phyloP scores from a whole-genome alignment of 768 basidiomycete genomes.

The Clathrus columnatus region DNA sequence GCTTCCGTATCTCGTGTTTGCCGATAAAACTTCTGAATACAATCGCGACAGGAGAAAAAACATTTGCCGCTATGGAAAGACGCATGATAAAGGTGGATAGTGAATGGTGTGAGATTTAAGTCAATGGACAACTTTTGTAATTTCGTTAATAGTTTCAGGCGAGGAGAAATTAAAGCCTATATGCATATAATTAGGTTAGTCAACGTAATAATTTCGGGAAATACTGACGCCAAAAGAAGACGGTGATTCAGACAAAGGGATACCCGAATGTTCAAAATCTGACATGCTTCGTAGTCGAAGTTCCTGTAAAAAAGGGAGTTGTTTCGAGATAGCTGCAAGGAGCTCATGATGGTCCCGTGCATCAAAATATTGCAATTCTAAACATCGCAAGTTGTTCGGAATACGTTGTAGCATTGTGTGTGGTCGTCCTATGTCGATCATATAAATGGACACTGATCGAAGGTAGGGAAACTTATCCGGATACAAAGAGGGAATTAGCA shows the following conservation, averaged over 20 bases:
- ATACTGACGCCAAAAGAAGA: neutral
- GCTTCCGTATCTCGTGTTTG: conserved; percentile 1
- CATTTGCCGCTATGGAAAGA: neutral
- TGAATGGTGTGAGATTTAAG: conserved; percentile 2
- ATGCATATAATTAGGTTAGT: neutral
- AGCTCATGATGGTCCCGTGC: neutral
- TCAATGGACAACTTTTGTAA: conserved; percentile 2
- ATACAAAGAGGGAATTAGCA: conserved; percentile 5
- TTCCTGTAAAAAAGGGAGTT: conserved; percentile 1
- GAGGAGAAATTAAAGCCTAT: neutral
- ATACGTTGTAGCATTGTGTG: neutral
- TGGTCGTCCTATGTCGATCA: conserved; percentile 5
- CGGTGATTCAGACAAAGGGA: neutral
- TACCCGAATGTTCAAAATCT: conserved; percentile 1
- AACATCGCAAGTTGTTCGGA: neutral
- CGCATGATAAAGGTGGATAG: conserved; percentile 1
- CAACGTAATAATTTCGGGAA: neutral
- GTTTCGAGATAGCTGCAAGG: neutral
- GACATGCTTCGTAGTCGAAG: conserved; percentile 4
- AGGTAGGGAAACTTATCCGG: conserved; percentile 6
- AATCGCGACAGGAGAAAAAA: neutral
- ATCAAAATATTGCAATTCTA: conserved; percentile 8
- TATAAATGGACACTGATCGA: neutral
- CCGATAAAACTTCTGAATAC: neutral
- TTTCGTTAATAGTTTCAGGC: neutral